phyloP scores from a whole-genome alignment of 108 stramenopile species.

The Cyclotella choctawhatcheeana region DNA sequence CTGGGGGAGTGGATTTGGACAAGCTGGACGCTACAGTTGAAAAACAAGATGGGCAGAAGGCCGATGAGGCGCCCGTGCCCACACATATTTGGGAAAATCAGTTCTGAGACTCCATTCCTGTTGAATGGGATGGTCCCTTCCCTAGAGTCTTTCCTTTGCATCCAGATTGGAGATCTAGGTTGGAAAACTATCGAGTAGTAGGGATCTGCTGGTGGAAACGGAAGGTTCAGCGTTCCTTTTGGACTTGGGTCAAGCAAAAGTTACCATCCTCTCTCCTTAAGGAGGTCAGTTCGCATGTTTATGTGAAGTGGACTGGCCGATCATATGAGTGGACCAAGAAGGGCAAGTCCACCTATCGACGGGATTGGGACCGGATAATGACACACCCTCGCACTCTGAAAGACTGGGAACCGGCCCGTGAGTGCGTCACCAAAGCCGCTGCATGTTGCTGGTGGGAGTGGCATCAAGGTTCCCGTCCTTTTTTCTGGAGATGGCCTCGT shows the following conservation, averaged over 20 bases:
- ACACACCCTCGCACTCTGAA: neutral
- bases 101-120: neutral
- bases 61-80: neutral
- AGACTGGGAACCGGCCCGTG: neutral
- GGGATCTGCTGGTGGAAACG: neutral
- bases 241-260: no score
- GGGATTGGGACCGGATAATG: neutral
- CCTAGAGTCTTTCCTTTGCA: neutral
- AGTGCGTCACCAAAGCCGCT: neutral
- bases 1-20: neutral
- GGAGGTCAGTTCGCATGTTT: neutral
- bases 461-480: no score
- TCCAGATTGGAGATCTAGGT: neutral
- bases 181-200: neutral
- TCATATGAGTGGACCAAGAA: neutral
- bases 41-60: slow-evolving; percentile 1
- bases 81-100: neutral
- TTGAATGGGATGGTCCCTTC: no score
- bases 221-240: neutral
- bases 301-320: neutral
- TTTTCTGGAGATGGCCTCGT: no score
- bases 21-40: neutral
- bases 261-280: neutral
- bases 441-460: neutral
- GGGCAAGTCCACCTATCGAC: neutral